Percentiles rank a stretch among this genome's conserved stretches.
Conservation (phyloP, 768 basidiomycete genomes). For the Hypsizygus marmoreus region DNA sequence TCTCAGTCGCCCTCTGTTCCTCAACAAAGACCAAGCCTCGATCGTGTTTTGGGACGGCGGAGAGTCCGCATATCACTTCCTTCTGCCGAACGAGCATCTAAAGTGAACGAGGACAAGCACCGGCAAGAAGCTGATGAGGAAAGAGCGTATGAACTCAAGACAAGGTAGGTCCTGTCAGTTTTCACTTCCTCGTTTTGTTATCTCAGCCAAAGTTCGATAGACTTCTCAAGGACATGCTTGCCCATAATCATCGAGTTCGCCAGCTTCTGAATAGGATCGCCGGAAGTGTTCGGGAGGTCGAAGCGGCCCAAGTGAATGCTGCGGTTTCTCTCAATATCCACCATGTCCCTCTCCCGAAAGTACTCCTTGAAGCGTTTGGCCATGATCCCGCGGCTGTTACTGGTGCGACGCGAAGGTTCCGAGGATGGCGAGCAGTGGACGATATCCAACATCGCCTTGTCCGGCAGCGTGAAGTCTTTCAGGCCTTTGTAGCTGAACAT, state of each 20-base stretch:
- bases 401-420: conserved; percentile 57
- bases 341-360: conserved; percentile 55
- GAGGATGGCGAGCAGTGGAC: conserved; percentile 74
- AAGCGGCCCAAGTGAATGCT: conserved; percentile 55
- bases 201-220: conserved; percentile 33
- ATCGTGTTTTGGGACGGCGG: conserved; percentile 29
- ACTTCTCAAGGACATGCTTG: conserved; percentile 56
- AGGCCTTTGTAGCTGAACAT: conserved; percentile 42
- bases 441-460: conserved; percentile 67
- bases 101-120: conserved; percentile 30
- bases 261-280: conserved; percentile 70
- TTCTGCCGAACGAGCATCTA: conserved; percentile 22
- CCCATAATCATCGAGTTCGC: conserved; percentile 68
- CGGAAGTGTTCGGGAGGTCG: conserved; percentile 63
- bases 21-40: conserved; percentile 38
- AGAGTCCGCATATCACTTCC: conserved; percentile 29
- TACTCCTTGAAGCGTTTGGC: conserved; percentile 71
- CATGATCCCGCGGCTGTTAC: conserved; percentile 81
- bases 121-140: conserved; percentile 48
- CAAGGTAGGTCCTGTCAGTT: conserved; percentile 42
- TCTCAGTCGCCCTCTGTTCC: conserved; percentile 12
- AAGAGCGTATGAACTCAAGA: conserved; percentile 57
- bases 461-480: conserved; percentile 59
- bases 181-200: no score
- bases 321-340: conserved; percentile 48